phyloP scores from a whole-genome alignment of 2,329 filamentous ascomycete genomes.

The Teratosphaeria zuluensis region DNA sequence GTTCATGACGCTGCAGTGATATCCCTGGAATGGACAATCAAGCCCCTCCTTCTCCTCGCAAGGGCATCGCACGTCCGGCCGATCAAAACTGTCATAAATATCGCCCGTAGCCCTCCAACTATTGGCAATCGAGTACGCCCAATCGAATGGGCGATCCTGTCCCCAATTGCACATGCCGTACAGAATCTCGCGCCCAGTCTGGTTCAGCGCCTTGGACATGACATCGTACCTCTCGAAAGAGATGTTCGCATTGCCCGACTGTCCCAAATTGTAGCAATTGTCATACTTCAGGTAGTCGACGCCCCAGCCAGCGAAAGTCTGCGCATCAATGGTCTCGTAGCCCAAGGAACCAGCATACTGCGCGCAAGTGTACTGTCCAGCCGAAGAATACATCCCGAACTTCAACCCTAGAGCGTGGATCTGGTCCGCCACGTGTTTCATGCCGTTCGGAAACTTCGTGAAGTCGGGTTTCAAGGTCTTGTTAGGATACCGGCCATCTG shows the following conservation, averaged over 20 bases:
- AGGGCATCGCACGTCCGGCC: constrained; percentile 33
- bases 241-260: constrained; percentile 38
- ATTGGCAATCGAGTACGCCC: constrained; percentile 40
- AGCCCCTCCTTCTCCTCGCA: constrained; percentile 30
- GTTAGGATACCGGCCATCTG: constrained; percentile 33
- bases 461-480: constrained; percentile 33
- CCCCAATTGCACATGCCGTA: constrained; percentile 45
- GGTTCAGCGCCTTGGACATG: constrained; percentile 40
- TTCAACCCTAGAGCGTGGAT: constrained; percentile 40
- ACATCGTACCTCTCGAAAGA: constrained; percentile 39
- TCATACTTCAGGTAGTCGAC: constrained; percentile 40
- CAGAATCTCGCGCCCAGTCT: constrained; percentile 35
- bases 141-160: constrained; percentile 39
- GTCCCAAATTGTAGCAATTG: constrained; percentile 35
- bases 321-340: constrained; percentile 44
- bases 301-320: constrained; percentile 43
- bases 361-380: constrained; percentile 35
- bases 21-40: constrained; percentile 36
- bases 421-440: constrained; percentile 36
- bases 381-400: constrained; percentile 45
- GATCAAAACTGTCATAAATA: constrained; percentile 38
- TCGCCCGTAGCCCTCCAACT: constrained; percentile 39
- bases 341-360: constrained; percentile 36
- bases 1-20: constrained; percentile 41
- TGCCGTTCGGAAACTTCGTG: constrained; percentile 38